A percentile compares a stretch with the other conserved stretches of the same genome.
Evolutionary conservation across 139 green algal species (phyloP).

Genomic region (Ettlia oleoabundans): DNA sequence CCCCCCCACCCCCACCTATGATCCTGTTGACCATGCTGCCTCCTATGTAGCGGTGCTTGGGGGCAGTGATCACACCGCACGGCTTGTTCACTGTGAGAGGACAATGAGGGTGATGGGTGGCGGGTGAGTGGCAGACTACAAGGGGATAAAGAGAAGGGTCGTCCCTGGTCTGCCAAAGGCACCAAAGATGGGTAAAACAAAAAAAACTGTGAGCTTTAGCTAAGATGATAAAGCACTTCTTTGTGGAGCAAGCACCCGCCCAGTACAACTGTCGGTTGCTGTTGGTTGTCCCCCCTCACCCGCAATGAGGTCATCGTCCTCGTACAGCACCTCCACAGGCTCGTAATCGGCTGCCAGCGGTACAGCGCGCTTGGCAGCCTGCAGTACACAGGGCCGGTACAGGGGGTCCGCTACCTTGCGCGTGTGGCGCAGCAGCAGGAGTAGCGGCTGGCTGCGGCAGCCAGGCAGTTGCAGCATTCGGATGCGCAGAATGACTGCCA

Average conservation of each 20-base stretch:
- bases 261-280: background rate
- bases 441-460: background rate
- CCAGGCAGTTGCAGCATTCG: too few relatives aligned
- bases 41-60: slow-evolving; percentile 73
- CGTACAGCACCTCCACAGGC: slow-evolving; percentile 72
- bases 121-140: background rate
- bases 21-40: slow-evolving; percentile 82
- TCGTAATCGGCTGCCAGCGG: slow-evolving; percentile 63
- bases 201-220: too few relatives aligned
- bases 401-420: too few relatives aligned
- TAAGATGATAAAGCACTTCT: too few relatives aligned
- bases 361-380: slow-evolving; percentile 56
- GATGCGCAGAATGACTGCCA: background rate
- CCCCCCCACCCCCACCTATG: too few relatives aligned
- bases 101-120: background rate
- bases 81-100: slow-evolving; percentile 78
- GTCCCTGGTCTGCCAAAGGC: background rate
- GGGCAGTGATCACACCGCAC: slow-evolving; percentile 67
- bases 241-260: too few relatives aligned
- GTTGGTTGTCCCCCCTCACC: background rate
- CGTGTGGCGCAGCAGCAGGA: too few relatives aligned
- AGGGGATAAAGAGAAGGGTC: background rate
- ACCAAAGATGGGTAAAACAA: too few relatives aligned
- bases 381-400: slow-evolving; percentile 34
- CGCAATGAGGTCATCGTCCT: slow-evolving; percentile 76